A percentile compares a stretch with the other conserved stretches of the same genome.
These are phyloP conservation scores for Lophium mytilinum DNA, from an alignment of 495 filamentous ascomycete genomes.

Conservation along the genomic window DNA sequence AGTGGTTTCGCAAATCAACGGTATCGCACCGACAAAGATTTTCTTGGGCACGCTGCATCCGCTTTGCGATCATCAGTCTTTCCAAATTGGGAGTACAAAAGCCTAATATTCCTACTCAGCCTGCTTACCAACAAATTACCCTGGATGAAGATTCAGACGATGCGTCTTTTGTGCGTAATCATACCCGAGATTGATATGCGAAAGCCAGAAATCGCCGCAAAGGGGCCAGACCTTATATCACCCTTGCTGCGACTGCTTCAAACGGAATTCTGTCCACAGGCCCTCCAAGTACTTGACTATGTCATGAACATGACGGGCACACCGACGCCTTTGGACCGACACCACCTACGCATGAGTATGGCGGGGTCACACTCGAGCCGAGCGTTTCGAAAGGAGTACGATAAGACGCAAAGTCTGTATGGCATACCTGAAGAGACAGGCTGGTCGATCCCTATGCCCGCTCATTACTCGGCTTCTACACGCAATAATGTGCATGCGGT, in stretches of 20 bases:
- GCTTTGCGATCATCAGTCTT: slow-evolving; percentile 75
- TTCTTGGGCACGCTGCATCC: slow-evolving; percentile 63
- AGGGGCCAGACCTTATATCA: slow-evolving; percentile 92
- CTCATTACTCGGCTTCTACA: slow-evolving; percentile 74
- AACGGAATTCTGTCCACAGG: slow-evolving; percentile 87
- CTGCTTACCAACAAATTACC: slow-evolving; percentile 77
- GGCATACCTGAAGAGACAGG: slow-evolving; percentile 93
- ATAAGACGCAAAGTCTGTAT: slow-evolving; percentile 86
- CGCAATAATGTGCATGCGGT: slow-evolving; percentile 91
- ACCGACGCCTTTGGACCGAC: slow-evolving; percentile 75
- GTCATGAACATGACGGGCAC: slow-evolving; percentile 83
- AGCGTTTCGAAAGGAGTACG: slow-evolving; percentile 84
- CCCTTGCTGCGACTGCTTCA: slow-evolving; percentile 84
- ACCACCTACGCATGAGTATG: slow-evolving; percentile 96
- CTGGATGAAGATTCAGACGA: slow-evolving; percentile 87
- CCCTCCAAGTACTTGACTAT: slow-evolving; percentile 82
- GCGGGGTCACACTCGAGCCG: slow-evolving; percentile 65
- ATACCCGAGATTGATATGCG: slow-evolving; percentile 92
- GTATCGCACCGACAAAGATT: slow-evolving; percentile 66
- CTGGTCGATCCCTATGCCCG: slow-evolving; percentile 93
- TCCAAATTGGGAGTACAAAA: slow-evolving; percentile 72
- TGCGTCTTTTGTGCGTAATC: slow-evolving; percentile 78
- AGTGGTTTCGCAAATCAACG: slow-evolving; percentile 59
- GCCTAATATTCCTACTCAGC: slow-evolving; percentile 84
- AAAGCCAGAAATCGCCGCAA: slow-evolving; percentile 76